Base-by-base conservation (phyloP, 805 yeast species). In the Priceomyces haplophilus region DNA sequence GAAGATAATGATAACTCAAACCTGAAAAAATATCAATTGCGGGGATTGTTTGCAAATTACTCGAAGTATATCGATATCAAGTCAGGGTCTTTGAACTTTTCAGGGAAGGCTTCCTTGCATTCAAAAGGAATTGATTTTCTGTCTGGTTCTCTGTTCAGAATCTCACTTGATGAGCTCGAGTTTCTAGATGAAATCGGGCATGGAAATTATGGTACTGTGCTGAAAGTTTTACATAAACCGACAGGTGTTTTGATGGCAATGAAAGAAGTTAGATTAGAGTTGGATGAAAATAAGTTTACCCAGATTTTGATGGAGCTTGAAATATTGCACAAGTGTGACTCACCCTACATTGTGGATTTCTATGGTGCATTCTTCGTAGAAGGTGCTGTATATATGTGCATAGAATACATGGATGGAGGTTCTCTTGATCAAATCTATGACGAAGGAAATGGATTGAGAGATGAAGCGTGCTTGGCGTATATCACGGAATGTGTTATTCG, bases 361-460 rank as follows among this genome's bases (percentile, higher is more conserved):
- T 93, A 87, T 58, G 99, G 99, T 34, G 99, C 99, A 1, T 91
- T 91, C 58, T 93, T 91, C 59, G 88, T 88, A 24, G 99, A 93
- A 65, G 97, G 97, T 37, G 96, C 97, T 0, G 99, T 91, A 20
- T 93, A 90, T 66, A 88, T 91, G 88, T 93, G 98, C 67, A 91
- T 91, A 78, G 99, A 91, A 66, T 88, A 82, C 62, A 91, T 91
- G 99, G 95, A 88, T 62, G 97, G 96, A 37, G 96, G 97, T 0
- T 88, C 97, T 0, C 67, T 91, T 45, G 97, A 91, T 64, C 87
- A 85, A 57, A 73, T 90, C 12, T 91, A 89, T 62, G 84, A 81
- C 3, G 61, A 62, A 21, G 71, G 68, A 37, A 88, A 90, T 33
- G 75, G 76, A 3, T 58, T 69, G 12, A 71, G 85, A 24, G 85